Base-by-base conservation (phyloP, 768 basidiomycete genomes). In the Austroboletus eburneus region DNA sequence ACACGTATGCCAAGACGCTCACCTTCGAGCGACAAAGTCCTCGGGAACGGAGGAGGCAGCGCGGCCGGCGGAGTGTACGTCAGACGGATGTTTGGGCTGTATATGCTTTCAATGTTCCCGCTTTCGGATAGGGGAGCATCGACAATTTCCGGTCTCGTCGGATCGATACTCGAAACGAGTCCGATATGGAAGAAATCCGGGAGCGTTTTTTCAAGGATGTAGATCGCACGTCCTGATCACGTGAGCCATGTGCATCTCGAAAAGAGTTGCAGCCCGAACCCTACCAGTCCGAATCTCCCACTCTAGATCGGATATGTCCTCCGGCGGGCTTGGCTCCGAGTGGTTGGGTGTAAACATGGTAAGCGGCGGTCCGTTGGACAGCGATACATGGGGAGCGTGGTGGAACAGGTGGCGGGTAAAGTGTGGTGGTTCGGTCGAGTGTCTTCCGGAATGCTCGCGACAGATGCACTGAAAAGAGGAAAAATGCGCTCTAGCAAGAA, bases 221-320 rank as follows among this genome's bases (percentile, higher is more conserved):
- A 77, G 43, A 86, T 81, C 3, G 82, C 85, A 29, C 86, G 81
- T 41, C 87, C 87, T 90, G 50, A 38, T 22, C 20, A 40, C 20
- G 21, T 17, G 25, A 29, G 25, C n/a, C 13, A 32, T 32, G 30
- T 60, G 43, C 48, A 50, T 59, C 57, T 46, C 53, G 39, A 16
- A 21, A 25, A 37, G 14, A 34, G 50, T 30, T 44, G 39, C 45
- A 34, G 47, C 21, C 39, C 39, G 29, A 41, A 36, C 55, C 66
- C 30, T 48, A 83, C 87, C 86, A 56, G 85, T 86, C 21, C 85
- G 80, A 41, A 88, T 73, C 57, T 87, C 79, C 87, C 87, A 90
- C 55, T 90, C 87, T 7, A 73, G 70, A 61, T 90, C 87, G 1
- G 84, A 77, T 8, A 88, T 39, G 32, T 57, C 57, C 12, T 43